Evolutionary conservation across 2,329 filamentous ascomycete genomes (phyloP), one percentile per base, ranked within the genome.

Genomic region (Hirsutella minnesotensis): DNA sequence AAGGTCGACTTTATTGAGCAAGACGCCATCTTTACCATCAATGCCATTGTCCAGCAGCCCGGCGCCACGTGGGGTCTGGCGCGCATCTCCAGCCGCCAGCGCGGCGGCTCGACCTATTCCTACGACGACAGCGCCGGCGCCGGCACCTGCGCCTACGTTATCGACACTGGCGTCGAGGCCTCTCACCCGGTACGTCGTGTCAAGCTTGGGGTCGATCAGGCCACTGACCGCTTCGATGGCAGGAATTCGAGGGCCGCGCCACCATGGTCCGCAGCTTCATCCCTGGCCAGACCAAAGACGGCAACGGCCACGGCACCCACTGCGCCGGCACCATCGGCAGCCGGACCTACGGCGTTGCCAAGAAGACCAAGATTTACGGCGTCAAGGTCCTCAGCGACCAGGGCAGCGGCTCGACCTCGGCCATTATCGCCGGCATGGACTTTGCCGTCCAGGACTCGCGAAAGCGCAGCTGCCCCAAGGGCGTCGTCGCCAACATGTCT

Each of bases 401-500:
- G 3, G 62, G 57, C 59, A 56, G 52, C 20, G 61, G 62, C 36
- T 53, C 57, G 38, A 56, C 51, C 47, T 63, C 62, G 5, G 56
- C 53, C 44, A 59, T 67, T 48, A 57, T 67, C 37, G 62, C 62
- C 22, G 62, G 62, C 47, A 65, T 66, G 47, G 60, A 66, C 55
- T 66, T 55, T 36, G 64, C 64, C 9, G 54, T 55, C 40, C 40
- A 50, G 18, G 39, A 57, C 47, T 4, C 59, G 57, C 43, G 55
- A 0, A 9, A 15, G 9, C 33, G 40, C 33, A 30, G 42, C 49
- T 66, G 63, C 57, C 53, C 57, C 48, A 60, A 54, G 34, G 64
- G 66, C 24, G 57, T 63, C 31, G 68, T 74, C 20, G 63, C 68
- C 46, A 72, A 67, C 57, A 68, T 75, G 68, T 70, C 66, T 13